A percentile compares a stretch with the other conserved stretches of the same genome.
phyloP scores from a whole-genome alignment of 345 rosid genomes.

The Pistacia atlantica region DNA sequence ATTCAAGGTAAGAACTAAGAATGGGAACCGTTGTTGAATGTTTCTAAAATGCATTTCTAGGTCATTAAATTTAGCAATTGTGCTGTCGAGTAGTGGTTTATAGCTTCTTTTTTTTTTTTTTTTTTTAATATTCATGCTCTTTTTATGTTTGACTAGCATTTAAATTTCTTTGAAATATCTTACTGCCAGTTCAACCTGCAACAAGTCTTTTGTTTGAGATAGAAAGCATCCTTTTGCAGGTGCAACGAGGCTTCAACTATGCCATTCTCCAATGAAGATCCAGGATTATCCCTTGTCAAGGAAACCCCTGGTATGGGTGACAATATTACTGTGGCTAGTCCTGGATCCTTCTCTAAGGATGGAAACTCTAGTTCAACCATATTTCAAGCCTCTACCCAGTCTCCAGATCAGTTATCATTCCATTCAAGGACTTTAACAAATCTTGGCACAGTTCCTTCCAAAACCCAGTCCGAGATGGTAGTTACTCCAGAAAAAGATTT shows the following conservation, averaged over 20 bases:
- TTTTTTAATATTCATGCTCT: neutral
- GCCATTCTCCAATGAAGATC: constrained; percentile 49
- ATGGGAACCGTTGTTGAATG: constrained; percentile 14
- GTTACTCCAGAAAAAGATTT: constrained; percentile 53
- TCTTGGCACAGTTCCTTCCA: constrained; percentile 33
- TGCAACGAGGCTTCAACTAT: constrained; percentile 39
- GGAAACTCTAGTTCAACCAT: constrained; percentile 50
- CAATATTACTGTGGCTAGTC: constrained; percentile 39
- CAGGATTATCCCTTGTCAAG: constrained; percentile 49
- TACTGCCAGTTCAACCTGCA: neutral
- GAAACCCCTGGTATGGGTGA: constrained; percentile 52
- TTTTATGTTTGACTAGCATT: neutral
- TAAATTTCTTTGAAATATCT: neutral
- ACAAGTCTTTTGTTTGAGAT: neutral
- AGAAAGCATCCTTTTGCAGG: constrained; percentile 43
- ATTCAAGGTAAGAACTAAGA: constrained; percentile 51
- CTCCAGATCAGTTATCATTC: constrained; percentile 46
- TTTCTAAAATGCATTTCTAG: neutral
- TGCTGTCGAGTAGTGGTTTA: neutral
- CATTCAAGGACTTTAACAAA: constrained; percentile 38
- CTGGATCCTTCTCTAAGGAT: constrained; percentile 50
- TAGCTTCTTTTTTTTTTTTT: neutral
- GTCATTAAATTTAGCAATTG: neutral
- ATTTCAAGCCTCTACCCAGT: constrained; percentile 49
- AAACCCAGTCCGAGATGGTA: constrained; percentile 29